Percentiles rank a stretch among this genome's conserved stretches.
These are phyloP conservation scores for Hydnomerulius pinastri DNA, from an alignment of 768 basidiomycete genomes.

Conservation along the genomic window DNA sequence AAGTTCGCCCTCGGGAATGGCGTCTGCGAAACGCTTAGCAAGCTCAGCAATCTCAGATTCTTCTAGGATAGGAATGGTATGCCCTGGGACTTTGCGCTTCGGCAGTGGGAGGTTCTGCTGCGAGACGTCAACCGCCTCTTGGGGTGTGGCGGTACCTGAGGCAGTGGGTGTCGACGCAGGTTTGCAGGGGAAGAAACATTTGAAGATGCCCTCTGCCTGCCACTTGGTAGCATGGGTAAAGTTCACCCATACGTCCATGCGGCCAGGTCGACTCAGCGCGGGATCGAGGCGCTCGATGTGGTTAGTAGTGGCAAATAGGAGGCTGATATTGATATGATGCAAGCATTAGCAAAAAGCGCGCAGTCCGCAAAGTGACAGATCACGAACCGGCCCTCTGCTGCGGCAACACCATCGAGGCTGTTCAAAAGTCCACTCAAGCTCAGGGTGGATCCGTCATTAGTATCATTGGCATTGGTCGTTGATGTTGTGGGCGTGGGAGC, in stretches of 20 bases:
- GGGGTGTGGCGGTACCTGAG: constrained; percentile 10
- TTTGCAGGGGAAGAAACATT: constrained; percentile 86
- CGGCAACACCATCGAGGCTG: constrained; percentile 84
- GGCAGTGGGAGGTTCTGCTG: constrained; percentile 68
- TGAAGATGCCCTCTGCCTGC: constrained; percentile 93
- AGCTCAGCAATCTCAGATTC: constrained; percentile 77
- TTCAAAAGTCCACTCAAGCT: constrained; percentile 85
- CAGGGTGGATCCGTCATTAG: constrained; percentile 77
- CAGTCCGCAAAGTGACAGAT: constrained; percentile 4
- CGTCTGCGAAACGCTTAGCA: constrained; percentile 79
- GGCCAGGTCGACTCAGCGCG: constrained; percentile 83
- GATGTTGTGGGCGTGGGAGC: constrained; percentile 53
- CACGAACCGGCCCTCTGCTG: constrained; percentile 81
- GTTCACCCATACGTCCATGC: constrained; percentile 92
- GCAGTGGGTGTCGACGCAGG: constrained; percentile 14
- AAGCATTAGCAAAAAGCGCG: constrained; percentile 18
- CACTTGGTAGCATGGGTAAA: constrained; percentile 90
- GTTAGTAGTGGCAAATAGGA: constrained; percentile 91
- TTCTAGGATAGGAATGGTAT: constrained; percentile 66
- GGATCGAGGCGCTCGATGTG: constrained; percentile 93
- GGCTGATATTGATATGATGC: constrained; percentile 39
- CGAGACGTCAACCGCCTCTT: constrained; percentile 46
- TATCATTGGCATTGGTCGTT: constrained; percentile 46
- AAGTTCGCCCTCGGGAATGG: constrained; percentile 85
- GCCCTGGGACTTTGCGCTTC: constrained; percentile 59